A percentile compares a stretch with the other conserved stretches of the same genome.
Evolutionary conservation across 2,329 filamentous ascomycete species (phyloP).

Genomic region (Diaporthe ampelina): DNA sequence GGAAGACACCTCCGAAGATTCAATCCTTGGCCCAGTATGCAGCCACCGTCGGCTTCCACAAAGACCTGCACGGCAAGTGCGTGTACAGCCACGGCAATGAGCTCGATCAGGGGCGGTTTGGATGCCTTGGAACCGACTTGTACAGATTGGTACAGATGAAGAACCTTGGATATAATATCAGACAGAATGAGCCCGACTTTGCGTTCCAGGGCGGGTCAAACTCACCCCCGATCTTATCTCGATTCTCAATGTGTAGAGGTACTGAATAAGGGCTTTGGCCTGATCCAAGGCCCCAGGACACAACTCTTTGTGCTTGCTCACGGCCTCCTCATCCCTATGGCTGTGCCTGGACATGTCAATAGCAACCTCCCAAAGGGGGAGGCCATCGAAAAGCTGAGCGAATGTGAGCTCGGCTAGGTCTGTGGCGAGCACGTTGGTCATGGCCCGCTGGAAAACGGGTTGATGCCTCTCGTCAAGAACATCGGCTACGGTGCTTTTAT

Average conservation of each 20-base stretch:
- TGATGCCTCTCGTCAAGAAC: not conserved
- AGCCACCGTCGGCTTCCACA: not conserved
- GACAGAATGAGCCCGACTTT: no score
- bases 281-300: not conserved
- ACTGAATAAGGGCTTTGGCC: not conserved
- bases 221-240: not conserved
- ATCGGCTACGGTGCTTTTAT: not conserved
- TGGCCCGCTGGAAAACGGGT: not conserved
- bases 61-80: constrained; percentile 1
- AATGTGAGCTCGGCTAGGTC: not conserved
- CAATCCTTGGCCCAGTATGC: constrained; percentile 4
- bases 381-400: constrained; percentile 1
- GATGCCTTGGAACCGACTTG: not conserved
- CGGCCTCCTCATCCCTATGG: not conserved
- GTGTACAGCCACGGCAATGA: constrained; percentile 4
- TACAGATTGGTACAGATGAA: not conserved
- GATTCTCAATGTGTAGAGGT: not conserved
- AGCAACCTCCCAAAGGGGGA: not conserved
- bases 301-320: not conserved
- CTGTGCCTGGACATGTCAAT: not conserved
- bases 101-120: not conserved
- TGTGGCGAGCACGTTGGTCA: constrained; percentile 1
- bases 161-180: no score
- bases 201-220: no score
- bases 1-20: not conserved